These are phyloP conservation scores for Calophaca sinica DNA, from an alignment of 306 rosid genomes.

Conservation along the genomic window DNA sequence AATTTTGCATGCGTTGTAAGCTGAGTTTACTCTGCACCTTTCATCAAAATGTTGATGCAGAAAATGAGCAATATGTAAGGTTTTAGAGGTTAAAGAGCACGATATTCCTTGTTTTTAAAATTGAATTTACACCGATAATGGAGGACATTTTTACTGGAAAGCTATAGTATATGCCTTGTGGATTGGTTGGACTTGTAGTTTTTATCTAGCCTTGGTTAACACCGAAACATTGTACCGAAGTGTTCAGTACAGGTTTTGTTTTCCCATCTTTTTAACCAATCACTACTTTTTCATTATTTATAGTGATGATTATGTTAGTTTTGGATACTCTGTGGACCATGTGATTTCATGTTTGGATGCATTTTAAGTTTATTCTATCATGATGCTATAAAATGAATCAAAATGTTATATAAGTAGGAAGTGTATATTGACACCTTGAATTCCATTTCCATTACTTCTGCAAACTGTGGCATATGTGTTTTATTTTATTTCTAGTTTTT, in stretches of 20 bases:
- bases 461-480: neutral
- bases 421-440: neutral
- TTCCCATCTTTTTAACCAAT: neutral
- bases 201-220: neutral
- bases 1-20: constrained; percentile 18
- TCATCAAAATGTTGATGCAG: neutral
- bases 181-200: neutral
- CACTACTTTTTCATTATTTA: neutral
- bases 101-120: constrained; percentile 1
- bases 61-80: neutral
- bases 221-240: neutral
- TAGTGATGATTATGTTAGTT: constrained; percentile 6
- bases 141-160: constrained; percentile 13
- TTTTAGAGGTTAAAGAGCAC: constrained; percentile 4
- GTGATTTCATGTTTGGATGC: neutral
- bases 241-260: neutral
- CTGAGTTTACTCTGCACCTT: neutral
- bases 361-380: neutral
- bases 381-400: neutral
- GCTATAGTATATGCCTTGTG: neutral
- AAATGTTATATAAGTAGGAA: constrained; percentile 8
- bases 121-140: neutral
- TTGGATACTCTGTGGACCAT: constrained; percentile 14
- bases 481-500: neutral
- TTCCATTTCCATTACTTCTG: constrained; percentile 29